Conservation (phyloP, 306 rosid genomes). For the Heteromeles arbutifolia region DNA sequence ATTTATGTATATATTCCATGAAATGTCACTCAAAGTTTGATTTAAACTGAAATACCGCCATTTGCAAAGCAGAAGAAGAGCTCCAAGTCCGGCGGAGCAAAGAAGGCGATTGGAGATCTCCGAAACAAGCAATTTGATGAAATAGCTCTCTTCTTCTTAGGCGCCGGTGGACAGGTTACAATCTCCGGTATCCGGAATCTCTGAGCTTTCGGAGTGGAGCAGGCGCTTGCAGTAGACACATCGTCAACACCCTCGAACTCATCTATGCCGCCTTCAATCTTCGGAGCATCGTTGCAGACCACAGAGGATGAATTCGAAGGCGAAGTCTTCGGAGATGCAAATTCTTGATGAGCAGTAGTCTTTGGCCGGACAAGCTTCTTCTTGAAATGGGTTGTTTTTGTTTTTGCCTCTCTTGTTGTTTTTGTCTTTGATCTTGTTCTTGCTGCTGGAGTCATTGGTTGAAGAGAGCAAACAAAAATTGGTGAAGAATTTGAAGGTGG, state of each 20-base stretch:
- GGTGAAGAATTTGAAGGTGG: neutral
- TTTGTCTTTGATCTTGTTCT: constrained; percentile 24
- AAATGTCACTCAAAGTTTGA: neutral
- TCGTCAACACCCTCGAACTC: constrained; percentile 36
- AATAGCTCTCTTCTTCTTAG: constrained; percentile 61
- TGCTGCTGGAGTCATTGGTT: constrained; percentile 50
- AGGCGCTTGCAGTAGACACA: constrained; percentile 19
- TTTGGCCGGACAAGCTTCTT: constrained; percentile 6
- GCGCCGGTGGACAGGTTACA: constrained; percentile 82
- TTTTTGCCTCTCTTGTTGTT: constrained; percentile 11
- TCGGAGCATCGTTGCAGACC: constrained; percentile 25
- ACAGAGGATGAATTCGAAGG: constrained; percentile 27
- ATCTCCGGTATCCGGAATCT: constrained; percentile 71
- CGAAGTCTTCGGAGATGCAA: constrained; percentile 9
- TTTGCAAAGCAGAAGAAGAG: constrained; percentile 61
- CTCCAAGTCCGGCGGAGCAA: constrained; percentile 83
- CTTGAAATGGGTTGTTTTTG: constrained; percentile 28
- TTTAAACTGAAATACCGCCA: constrained; percentile 65
- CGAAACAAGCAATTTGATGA: constrained; percentile 48
- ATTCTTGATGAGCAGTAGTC: neutral
- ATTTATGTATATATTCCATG: constrained; percentile 21
- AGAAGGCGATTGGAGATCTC: constrained; percentile 73
- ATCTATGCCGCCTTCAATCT: constrained; percentile 3
- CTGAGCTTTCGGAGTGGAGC: constrained; percentile 82
- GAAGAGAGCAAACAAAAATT: neutral